Evolutionary conservation across 139 green algal species (phyloP), one percentile per base, ranked within the genome.

Genomic region (Ostreobium quekettii): DNA sequence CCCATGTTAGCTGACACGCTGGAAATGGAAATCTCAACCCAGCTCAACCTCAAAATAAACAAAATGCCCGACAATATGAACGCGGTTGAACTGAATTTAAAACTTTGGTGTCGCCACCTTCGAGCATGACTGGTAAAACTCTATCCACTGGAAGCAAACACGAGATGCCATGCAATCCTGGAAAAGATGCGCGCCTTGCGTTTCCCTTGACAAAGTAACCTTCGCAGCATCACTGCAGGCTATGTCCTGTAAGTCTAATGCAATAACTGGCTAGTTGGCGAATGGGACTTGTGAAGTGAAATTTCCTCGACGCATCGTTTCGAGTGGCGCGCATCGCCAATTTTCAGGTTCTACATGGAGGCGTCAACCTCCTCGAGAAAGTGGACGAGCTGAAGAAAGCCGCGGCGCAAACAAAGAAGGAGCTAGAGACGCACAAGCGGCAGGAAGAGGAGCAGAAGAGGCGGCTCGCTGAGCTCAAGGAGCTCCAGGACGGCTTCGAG

Each of bases 281-380:
- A 19, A 19, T 26, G 46, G 46, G 15, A 53, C 19, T 15, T 53
- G 46, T 15, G 46, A 53, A 19, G 46, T 19, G 15, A 53, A 19
- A 19, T 15, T 19, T 28, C n/a, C 49, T 5, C 15, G 49, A 5
- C 28, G 33, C 63, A 6, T 60, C 5, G 22, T 28, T 38, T 32
- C n/a, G 3, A 6, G 57, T 65, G 31, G 6, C 38, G 36, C 68
- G 80, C 71, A 72, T 85, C 36, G 65, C 86, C 59, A 72, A 80
- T 22, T 76, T 71, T 28, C 63, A 83, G 73, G 67, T 82, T 26
- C 42, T 86, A 26, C 48, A 80, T 60, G 71, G 81, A 15, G 83
- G 83, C 26, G 80, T 82, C 29, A 89, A 86, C 69, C 71, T 89
- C 65, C 73, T 89, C n/a, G 83, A 89, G 39, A 83, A 83, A 48